These are phyloP conservation scores for Vigna trinervia DNA, from an alignment of 306 rosid genomes.

Conservation along the genomic window DNA sequence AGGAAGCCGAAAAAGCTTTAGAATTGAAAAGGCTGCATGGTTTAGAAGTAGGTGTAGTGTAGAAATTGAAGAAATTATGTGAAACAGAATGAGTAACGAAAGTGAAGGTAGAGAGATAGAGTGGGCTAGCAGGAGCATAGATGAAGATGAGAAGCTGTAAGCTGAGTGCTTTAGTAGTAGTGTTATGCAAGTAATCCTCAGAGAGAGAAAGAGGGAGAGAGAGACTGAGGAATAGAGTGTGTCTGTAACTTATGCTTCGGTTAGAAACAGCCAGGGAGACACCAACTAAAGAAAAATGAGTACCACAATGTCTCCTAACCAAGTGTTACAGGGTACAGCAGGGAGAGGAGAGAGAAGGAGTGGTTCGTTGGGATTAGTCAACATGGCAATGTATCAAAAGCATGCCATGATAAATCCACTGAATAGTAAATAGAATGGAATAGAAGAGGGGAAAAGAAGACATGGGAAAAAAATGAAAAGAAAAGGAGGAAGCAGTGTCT, in stretches of 20 bases:
- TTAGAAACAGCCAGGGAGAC: conserved; percentile 52
- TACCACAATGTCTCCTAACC: conserved; percentile 49
- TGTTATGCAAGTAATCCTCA: conserved; percentile 59
- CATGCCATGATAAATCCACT: conserved; percentile 62
- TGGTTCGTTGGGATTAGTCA: conserved; percentile 86
- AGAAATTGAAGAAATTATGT: conserved; percentile 46
- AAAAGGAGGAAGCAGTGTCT: not conserved
- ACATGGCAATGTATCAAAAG: conserved; percentile 80
- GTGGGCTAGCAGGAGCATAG: conserved; percentile 29
- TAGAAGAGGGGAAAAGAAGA: conserved; percentile 13
- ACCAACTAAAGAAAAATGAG: conserved; percentile 48
- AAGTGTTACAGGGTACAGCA: conserved; percentile 45
- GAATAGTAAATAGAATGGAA: conserved; percentile 45
- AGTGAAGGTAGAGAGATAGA: conserved; percentile 38
- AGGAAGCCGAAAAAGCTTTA: conserved; percentile 43
- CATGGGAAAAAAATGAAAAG: not conserved
- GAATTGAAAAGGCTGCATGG: conserved; percentile 37
- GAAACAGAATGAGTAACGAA: conserved; percentile 44
- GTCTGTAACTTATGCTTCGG: conserved; percentile 41
- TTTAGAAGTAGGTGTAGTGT: conserved; percentile 30
- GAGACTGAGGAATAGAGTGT: conserved; percentile 27
- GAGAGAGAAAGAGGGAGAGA: conserved; percentile 42
- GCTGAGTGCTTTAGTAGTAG: conserved; percentile 28
- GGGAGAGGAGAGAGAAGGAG: conserved; percentile 45
- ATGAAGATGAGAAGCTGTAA: conserved; percentile 46